Evolutionary conservation across 1,284 basidiomycete species (phyloP).

Genomic region (Coriolopsis trogii): DNA sequence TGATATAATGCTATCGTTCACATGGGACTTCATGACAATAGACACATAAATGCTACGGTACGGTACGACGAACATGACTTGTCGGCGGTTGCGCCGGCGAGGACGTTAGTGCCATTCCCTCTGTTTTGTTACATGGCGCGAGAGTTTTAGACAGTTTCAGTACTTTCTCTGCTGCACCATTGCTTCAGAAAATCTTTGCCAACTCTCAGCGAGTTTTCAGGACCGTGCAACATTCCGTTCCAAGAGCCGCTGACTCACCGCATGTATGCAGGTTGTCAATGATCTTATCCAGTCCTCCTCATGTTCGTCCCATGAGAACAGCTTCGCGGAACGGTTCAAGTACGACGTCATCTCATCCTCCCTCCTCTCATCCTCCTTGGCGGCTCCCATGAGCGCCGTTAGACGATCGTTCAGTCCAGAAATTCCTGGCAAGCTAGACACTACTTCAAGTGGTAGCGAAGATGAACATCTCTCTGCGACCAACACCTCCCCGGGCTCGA

Average conservation of each 20-base stretch:
- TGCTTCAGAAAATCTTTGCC: too few species aligned
- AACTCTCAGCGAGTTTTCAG: too few species aligned
- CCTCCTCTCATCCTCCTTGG: conserved; percentile 57
- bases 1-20: too few species aligned
- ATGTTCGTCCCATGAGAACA: conserved; percentile 29
- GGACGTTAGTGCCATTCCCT: too few species aligned
- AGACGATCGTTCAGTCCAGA: conserved; percentile 31
- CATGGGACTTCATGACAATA: too few species aligned
- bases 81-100: too few species aligned
- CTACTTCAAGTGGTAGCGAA: conserved; percentile 3
- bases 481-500: background rate
- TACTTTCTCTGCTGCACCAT: too few species aligned
- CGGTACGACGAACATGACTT: too few species aligned
- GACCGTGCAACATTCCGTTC: background rate
- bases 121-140: too few species aligned
- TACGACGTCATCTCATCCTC: conserved; percentile 85
- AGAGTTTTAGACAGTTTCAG: too few species aligned
- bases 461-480: background rate
- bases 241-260: background rate
- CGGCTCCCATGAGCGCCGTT: conserved; percentile 26
- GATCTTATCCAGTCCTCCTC: conserved; percentile 27
- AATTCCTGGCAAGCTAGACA: conserved; percentile 28
- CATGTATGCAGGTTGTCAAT: conserved; percentile 36
- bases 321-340: conserved; percentile 79
- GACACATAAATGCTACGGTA: too few species aligned